Evolutionary conservation across 2,329 filamentous ascomycete species (phyloP), one percentile per base, ranked within the genome.

Genomic region (Paramyrothecium roridum): DNA sequence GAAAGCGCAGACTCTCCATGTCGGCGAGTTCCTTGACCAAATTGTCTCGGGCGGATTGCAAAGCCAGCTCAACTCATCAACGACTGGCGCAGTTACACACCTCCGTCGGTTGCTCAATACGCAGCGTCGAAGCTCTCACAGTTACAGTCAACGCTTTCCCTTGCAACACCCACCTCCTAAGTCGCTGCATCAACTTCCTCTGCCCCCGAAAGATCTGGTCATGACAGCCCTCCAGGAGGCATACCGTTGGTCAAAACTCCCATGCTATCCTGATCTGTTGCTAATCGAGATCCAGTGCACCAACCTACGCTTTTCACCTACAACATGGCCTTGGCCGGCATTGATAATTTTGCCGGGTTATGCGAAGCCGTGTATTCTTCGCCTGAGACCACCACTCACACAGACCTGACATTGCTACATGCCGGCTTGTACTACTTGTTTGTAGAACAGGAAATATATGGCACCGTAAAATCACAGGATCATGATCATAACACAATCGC

Each of bases 201-300:
- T 84, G 72, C 82, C 82, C 8, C 80, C 82, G 1, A 76, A 80
- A 67, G 70, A 75, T 7, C 66, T 79, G 2, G 81, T 84, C 2
- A 73, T 82, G 2, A 67, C 68, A 10, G 65, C 80, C 37, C 66
- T 84, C 49, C 77, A 80, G 52, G 73, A 78, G 48, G 69, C 79
- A 49, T 81, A 78, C 64, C 65, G 78, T 76, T 68, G 55, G 65
- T 51, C 17, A 22, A 22, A 23, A 6, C 16, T 22, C 12, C 7
- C n/a, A 16, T 17, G 7, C 16, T 3, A 13, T 13, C 37, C 6
- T 13, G 12, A 13, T 43, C 37, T 13, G 12, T 6, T 43, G 37
- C 37, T 43, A 19, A 43, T 43, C 37, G 3, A 37, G 8, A 43
- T 16, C 19, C 30, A 79, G 79, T 73, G 48, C 70, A 69, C 0